These are phyloP conservation scores for Kodamaea nitidulidarum DNA, from an alignment of 805 yeast species.

Conservation along the genomic window DNA sequence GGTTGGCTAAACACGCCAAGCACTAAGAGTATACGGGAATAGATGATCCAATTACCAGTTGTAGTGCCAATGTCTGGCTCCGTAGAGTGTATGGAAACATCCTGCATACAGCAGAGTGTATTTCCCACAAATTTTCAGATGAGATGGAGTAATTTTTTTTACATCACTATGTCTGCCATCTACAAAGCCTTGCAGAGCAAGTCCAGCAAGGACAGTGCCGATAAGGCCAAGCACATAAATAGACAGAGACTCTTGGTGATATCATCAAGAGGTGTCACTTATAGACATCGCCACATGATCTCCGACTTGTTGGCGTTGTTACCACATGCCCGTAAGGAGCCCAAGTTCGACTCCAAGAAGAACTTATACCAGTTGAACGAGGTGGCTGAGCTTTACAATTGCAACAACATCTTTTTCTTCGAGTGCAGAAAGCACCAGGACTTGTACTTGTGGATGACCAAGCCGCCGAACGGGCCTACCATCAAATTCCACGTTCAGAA, in stretches of 20 bases:
- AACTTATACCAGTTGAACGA: conserved; percentile 86
- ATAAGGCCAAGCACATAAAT: conserved; percentile 59
- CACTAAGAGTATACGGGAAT: conserved; percentile 11
- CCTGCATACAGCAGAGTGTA: neutral
- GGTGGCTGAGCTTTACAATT: conserved; percentile 93
- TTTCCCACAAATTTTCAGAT: conserved; percentile 2
- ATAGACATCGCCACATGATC: conserved; percentile 91
- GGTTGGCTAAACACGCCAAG: conserved; percentile 55
- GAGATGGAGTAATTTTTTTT: conserved; percentile 6
- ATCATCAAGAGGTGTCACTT: conserved; percentile 92
- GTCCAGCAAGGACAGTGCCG: conserved; percentile 45
- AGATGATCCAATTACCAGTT: neutral
- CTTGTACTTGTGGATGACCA: conserved; percentile 88
- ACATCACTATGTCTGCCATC: conserved; percentile 39
- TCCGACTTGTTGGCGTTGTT: conserved; percentile 71
- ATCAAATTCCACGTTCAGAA: conserved; percentile 90
- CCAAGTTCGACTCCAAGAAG: conserved; percentile 90
- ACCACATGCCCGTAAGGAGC: conserved; percentile 96
- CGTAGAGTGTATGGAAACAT: neutral
- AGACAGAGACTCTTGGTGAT: conserved; percentile 85
- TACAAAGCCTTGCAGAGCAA: conserved; percentile 44
- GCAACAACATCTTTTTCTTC: conserved; percentile 90
- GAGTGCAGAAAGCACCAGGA: conserved; percentile 97
- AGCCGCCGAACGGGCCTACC: conserved; percentile 98
- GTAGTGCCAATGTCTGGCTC: neutral